Percentiles rank a stretch among this genome's conserved stretches.
Conservation (phyloP, 805 yeast genomes). For the Torulaspora indica region DNA sequence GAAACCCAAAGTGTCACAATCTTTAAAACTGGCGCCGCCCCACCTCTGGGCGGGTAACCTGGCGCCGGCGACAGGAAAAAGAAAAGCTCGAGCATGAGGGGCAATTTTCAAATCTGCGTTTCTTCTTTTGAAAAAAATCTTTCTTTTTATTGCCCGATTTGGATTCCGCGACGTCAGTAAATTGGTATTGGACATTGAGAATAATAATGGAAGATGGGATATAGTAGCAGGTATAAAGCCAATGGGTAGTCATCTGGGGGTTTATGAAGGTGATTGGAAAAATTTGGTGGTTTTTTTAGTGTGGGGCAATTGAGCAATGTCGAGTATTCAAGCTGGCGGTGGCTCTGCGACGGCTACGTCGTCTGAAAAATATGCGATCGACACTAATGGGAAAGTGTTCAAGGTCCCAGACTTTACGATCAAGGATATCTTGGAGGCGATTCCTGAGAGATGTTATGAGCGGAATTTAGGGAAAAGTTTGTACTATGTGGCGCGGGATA, state of each 20-base stretch:
- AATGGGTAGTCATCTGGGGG: background rate
- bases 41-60: background rate
- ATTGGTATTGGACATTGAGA: background rate
- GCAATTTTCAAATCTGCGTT: background rate
- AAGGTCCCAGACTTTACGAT: conserved; percentile 71
- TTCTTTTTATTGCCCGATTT: background rate
- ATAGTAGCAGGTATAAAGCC: background rate
- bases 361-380: conserved; percentile 41
- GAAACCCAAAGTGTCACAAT: background rate
- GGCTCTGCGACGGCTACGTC: conserved; percentile 16
- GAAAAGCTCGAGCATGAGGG: background rate
- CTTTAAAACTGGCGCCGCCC: background rate
- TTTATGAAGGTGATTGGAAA: background rate
- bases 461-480: conserved; percentile 52
- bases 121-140: background rate
- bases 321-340: conserved; percentile 2
- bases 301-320: conserved; percentile 1
- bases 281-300: no score
- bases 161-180: background rate
- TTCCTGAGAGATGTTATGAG: conserved; percentile 72
- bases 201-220: background rate
- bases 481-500: conserved; percentile 65
- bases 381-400: conserved; percentile 61
- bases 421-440: conserved; percentile 66
- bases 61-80: background rate